phyloP scores from a whole-genome alignment of 768 basidiomycete species.

The Gautieria morchelliformis region DNA sequence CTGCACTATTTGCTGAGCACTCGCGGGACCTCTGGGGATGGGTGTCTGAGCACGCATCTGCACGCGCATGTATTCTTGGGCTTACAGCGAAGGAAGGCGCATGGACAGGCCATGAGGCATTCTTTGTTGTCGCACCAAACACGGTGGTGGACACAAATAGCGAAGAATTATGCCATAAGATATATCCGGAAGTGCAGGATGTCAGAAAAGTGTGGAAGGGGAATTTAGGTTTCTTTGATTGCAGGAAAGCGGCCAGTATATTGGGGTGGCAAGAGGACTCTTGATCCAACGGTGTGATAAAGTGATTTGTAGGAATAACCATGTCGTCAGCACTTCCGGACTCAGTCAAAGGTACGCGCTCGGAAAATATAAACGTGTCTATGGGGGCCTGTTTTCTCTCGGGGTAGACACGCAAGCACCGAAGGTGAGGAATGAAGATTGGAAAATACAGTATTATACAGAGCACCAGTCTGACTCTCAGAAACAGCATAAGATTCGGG shows the following conservation, averaged over 20 bases:
- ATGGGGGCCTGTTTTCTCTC: too few relatives aligned
- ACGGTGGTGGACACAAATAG: constrained; percentile 37
- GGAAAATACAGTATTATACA: too few relatives aligned
- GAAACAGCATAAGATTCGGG: too few relatives aligned
- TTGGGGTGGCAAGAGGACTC: constrained; percentile 41
- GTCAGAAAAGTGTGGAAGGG: constrained; percentile 22
- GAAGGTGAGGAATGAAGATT: too few relatives aligned
- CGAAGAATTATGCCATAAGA: constrained; percentile 31
- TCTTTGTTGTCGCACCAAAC: constrained; percentile 54
- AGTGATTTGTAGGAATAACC: too few relatives aligned
- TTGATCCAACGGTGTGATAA: background rate
- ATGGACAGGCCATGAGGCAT: constrained; percentile 58
- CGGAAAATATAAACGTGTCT: too few relatives aligned
- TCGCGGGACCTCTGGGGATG: constrained; percentile 57
- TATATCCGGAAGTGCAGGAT: constrained; percentile 44
- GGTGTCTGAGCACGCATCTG: constrained; percentile 56
- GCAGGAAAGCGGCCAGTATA: constrained; percentile 48
- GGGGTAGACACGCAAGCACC: too few relatives aligned
- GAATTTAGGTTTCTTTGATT: constrained; percentile 47
- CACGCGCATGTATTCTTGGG: constrained; percentile 55
- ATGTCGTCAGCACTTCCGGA: too few relatives aligned
- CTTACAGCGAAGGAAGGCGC: constrained; percentile 32
- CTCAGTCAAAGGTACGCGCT: too few relatives aligned
- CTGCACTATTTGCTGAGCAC: constrained; percentile 17
- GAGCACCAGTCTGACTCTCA: too few relatives aligned